Conservation (phyloP, 371 early-diverging fungal genomes). For the Phascolomyces articulosus region DNA sequence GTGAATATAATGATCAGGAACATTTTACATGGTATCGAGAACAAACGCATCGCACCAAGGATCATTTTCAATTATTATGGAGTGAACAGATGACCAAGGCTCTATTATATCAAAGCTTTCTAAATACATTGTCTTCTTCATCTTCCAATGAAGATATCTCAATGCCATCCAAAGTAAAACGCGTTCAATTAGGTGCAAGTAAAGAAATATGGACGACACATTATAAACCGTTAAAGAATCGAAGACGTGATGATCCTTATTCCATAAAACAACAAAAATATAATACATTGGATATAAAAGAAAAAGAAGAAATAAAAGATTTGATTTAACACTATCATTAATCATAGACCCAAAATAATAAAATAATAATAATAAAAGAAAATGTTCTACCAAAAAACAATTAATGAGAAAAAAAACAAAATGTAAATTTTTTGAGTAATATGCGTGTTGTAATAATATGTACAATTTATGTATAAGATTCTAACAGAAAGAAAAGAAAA, state of each 20-base stretch:
- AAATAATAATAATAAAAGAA: not conserved
- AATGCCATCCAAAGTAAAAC: conserved; percentile 3
- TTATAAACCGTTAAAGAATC: conserved; percentile 29
- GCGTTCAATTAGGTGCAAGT: conserved; percentile 36
- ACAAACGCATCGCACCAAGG: conserved; percentile 30
- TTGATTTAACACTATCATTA: no score
- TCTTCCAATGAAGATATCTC: not conserved
- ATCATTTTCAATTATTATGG: conserved; percentile 54
- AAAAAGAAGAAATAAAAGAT: conserved; percentile 7
- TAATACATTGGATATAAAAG: conserved; percentile 35
- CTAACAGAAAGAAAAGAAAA: conserved; percentile 4
- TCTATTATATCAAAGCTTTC: conserved; percentile 23
- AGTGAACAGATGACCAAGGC: conserved; percentile 51
- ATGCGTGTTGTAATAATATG: conserved; percentile 13
- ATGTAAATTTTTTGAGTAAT: not conserved
- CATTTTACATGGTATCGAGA: conserved; percentile 47
- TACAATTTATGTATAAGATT: conserved; percentile 11
- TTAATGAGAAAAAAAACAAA: no score
- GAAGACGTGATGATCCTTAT: conserved; percentile 39
- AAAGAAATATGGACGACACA: conserved; percentile 29
- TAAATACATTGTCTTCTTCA: not conserved
- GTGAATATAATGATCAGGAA: conserved; percentile 71
- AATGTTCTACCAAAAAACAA: no score
- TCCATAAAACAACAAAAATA: conserved; percentile 35
- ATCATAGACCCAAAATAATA: not conserved